Evolutionary conservation across 805 yeast species (phyloP), one percentile per base, ranked within the genome.

Genomic region (Candida michaelii): DNA sequence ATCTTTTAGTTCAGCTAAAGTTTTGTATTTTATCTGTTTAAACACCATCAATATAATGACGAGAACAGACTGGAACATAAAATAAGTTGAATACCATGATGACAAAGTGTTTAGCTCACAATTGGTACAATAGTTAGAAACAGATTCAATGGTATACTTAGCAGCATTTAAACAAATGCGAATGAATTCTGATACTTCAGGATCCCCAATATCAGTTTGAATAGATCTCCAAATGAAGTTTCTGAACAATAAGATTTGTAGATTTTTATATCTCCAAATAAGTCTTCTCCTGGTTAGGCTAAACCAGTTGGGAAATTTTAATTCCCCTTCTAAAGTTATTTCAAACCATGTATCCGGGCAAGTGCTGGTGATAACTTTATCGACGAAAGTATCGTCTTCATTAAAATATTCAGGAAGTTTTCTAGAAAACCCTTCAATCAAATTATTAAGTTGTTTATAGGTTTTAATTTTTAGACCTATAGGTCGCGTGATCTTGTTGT

Each of bases 21-120:
- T 5, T 25, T 25, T 25, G n/a, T 5, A 7, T n/a, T 25, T 25
- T 7, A 25, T 4, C 13, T 29, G 31, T 13, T 29, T 29, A 11
- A 14, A 5, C 5, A 29, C 18, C 14, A 36, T 21, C 16, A 40
- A 19, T 25, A 80, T 69, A 7, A 83, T 80, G 37, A 82, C 76
- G 43, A 82, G 59, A 4, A 77, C 73, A 1, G 86, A 85, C 55
- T 82, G 85, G 60, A 81, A 80, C 11, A 80, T 49, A 56, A 78
- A 82, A 53, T 78, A 82, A 0, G 80, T 76, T 4, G 83, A 77
- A 58, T 80, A 77, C 87, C 87, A 82, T 19, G 77, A 73, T 11
- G 78, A 68, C 23, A 79, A 63, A 18, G 74, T 71, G n/a, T 77
- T 68, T 14, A 71, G 44, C 9, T 62, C 61, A 38, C 63, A 51